These are phyloP conservation scores for Coccomyxa subellipsoidea DNA, from an alignment of 163 green algal genomes.

Conservation along the genomic window DNA sequence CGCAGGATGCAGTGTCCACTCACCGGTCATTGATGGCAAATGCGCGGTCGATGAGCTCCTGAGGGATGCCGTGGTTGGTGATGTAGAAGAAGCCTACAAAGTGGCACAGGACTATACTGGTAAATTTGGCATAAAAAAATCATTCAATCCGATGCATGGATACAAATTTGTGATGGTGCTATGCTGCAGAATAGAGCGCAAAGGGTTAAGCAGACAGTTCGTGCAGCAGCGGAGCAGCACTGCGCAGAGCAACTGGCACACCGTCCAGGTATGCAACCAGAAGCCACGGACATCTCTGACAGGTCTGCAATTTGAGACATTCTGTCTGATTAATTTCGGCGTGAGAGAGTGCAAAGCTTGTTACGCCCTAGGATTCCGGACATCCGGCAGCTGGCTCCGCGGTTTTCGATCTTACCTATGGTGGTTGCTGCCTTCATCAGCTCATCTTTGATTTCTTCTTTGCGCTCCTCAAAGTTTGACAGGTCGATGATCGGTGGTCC, in stretches of 20 bases:
- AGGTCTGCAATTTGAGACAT: too few relatives aligned
- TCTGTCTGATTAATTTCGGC: too few relatives aligned
- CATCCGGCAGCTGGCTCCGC: too few relatives aligned
- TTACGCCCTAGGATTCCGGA: too few relatives aligned
- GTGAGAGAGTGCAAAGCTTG: too few relatives aligned
- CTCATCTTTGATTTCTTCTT: background rate
- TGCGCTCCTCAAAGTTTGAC: slow-evolving; percentile 1
- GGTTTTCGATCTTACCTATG: background rate
- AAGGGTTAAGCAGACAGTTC: too few relatives aligned
- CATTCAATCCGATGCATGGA: background rate
- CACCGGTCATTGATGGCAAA: background rate
- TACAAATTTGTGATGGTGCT: background rate
- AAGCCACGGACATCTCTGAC: too few relatives aligned
- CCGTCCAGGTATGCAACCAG: too few relatives aligned
- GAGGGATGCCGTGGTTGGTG: background rate
- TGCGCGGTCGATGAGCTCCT: background rate
- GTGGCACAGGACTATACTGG: background rate
- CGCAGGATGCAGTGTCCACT: too few relatives aligned
- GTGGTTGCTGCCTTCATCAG: background rate
- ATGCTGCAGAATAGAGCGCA: too few relatives aligned
- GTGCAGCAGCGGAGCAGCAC: too few relatives aligned
- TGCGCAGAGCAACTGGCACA: too few relatives aligned
- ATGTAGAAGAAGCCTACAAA: slow-evolving; percentile 13
- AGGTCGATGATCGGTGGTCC: background rate
- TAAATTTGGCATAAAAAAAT: background rate